Conservation (phyloP, 805 yeast species). For the Sungouiozyma ichnusensis region DNA sequence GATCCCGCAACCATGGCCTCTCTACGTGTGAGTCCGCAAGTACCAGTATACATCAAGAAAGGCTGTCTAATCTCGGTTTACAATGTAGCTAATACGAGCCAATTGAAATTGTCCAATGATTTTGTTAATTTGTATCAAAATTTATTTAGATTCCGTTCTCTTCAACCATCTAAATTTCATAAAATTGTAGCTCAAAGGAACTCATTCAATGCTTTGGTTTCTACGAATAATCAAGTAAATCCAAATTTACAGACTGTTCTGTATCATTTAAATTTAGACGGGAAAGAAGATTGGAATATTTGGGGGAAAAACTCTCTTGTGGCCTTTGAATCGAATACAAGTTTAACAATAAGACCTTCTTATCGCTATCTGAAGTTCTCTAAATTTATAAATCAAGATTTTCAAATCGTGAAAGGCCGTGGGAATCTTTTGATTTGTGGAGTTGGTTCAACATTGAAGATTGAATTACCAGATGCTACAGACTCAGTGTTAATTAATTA, state of each 20-base stretch:
- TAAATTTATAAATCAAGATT: slow-evolving; percentile 7
- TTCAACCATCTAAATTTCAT: slow-evolving; percentile 16
- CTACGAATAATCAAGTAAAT: slow-evolving; percentile 14
- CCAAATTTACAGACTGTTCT: slow-evolving; percentile 5
- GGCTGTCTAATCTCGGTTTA: slow-evolving; percentile 22
- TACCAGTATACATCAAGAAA: slow-evolving; percentile 16
- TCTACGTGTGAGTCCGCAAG: slow-evolving; percentile 1
- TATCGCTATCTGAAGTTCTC: slow-evolving; percentile 5
- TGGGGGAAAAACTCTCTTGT: slow-evolving; percentile 22
- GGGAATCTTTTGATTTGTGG: slow-evolving; percentile 19
- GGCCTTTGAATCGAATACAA: slow-evolving; percentile 23
- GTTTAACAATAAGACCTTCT: slow-evolving; percentile 11
- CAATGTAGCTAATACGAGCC: slow-evolving; percentile 4
- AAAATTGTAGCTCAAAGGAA: slow-evolving; percentile 8
- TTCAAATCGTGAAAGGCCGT: slow-evolving; percentile 21
- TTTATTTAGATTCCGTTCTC: slow-evolving; percentile 11
- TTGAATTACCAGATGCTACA: slow-evolving; percentile 15
- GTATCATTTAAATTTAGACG: slow-evolving; percentile 10
- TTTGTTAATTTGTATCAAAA: slow-evolving; percentile 17
- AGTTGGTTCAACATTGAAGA: slow-evolving; percentile 19
- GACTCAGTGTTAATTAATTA: slow-evolving; percentile 24
- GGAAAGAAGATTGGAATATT: slow-evolving; percentile 25
- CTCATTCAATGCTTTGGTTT: slow-evolving; percentile 15
- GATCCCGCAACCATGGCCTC: slow-evolving; percentile 7
- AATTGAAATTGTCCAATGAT: slow-evolving; percentile 8